Evolutionary conservation across 805 yeast species (phyloP).

Genomic region (Scheffersomyces amazonensis): DNA sequence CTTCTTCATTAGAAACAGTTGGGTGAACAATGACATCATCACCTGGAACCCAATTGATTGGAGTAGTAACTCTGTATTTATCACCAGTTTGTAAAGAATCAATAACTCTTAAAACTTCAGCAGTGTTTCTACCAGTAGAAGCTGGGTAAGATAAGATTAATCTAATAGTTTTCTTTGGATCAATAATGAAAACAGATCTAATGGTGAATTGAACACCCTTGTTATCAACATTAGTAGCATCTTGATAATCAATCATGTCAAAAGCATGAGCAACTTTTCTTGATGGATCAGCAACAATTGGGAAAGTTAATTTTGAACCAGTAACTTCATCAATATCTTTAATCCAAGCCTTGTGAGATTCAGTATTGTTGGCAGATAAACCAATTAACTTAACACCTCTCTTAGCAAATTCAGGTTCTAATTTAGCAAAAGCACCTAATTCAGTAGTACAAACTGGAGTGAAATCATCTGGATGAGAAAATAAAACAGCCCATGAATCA

Average conservation of each 20-base stretch:
- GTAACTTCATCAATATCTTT: constrained; percentile 87
- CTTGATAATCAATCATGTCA: constrained; percentile 73
- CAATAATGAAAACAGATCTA: constrained; percentile 89
- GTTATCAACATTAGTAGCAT: constrained; percentile 63
- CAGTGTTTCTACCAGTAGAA: constrained; percentile 89
- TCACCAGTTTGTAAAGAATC: constrained; percentile 88
- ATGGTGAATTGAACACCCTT: constrained; percentile 80
- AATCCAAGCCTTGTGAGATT: constrained; percentile 81
- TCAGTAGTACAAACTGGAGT: constrained; percentile 97
- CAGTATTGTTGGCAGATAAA: constrained; percentile 79
- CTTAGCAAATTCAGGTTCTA: constrained; percentile 83
- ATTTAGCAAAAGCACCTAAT: constrained; percentile 87
- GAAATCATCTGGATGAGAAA: constrained; percentile 95
- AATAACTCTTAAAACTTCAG: constrained; percentile 86
- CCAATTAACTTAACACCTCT: constrained; percentile 89
- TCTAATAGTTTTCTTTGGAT: constrained; percentile 86
- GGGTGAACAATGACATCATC: constrained; percentile 93
- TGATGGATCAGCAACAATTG: constrained; percentile 84
- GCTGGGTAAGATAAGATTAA: constrained; percentile 88
- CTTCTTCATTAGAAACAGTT: constrained; percentile 61
- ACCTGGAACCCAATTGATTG: constrained; percentile 88
- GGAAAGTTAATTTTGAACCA: constrained; percentile 76
- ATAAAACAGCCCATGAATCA: constrained; percentile 81
- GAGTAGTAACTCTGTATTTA: constrained; percentile 80
- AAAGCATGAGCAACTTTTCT: constrained; percentile 73